These are phyloP conservation scores for Magnolia sinica DNA, from an alignment of 164 flowering plant genomes.

Conservation along the genomic window DNA sequence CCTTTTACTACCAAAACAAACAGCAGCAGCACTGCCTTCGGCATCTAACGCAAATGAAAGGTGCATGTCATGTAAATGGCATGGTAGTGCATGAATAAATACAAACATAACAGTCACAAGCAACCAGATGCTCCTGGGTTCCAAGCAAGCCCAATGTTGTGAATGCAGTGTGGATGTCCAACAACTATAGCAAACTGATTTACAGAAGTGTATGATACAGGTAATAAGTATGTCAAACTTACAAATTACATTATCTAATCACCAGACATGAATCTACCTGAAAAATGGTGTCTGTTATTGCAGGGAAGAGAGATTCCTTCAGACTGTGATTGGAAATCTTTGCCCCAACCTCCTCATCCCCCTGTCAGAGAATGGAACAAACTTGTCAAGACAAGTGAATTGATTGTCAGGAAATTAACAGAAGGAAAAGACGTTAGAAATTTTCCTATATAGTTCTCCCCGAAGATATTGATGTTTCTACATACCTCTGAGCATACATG, in stretches of 20 bases:
- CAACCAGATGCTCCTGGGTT: too few species aligned
- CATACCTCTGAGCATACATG: conserved; percentile 41
- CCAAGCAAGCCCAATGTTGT: too few species aligned
- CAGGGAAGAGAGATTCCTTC: conserved; percentile 36
- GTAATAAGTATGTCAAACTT: not conserved
- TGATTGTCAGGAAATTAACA: not conserved
- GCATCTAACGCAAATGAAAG: too few species aligned
- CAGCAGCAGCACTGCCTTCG: too few species aligned
- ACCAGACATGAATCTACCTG: not conserved
- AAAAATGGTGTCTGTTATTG: conserved; percentile 33
- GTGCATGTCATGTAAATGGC: too few species aligned
- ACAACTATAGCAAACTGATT: too few species aligned
- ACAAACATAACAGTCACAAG: too few species aligned
- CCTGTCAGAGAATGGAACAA: conserved; percentile 33
- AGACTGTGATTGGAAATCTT: conserved; percentile 11
- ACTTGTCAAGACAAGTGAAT: too few species aligned
- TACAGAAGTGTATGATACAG: not conserved
- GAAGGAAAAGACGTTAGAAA: not conserved
- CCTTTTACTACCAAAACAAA: too few species aligned
- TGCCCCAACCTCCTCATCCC: conserved; percentile 16
- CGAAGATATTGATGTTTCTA: not conserved
- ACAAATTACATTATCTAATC: not conserved
- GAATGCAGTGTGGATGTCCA: too few species aligned
- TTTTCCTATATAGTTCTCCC: not conserved
- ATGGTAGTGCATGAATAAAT: too few species aligned